Percentiles rank a stretch among this genome's conserved stretches.
Evolutionary conservation across 352 stramenopile species (phyloP).

Genomic region (Phytopythium oedochilum): DNA sequence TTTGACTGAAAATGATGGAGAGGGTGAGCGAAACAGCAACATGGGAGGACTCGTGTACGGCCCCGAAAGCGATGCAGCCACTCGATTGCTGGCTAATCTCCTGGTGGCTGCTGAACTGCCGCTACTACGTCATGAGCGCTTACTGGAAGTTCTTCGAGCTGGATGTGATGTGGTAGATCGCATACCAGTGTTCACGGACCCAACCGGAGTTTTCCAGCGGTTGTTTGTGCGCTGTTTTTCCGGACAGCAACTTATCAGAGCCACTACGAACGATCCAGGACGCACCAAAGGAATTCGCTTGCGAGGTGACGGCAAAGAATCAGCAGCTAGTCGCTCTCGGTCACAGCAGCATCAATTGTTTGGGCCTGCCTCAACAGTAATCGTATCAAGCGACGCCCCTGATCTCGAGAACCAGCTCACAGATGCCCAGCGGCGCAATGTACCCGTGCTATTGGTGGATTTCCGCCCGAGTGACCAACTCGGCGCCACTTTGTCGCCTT

Average conservation of each 20-base stretch:
- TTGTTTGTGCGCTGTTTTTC: slow-evolving; percentile 50
- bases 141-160: slow-evolving; percentile 12
- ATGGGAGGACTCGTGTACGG: background rate
- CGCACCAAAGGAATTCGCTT: background rate
- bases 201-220: slow-evolving; percentile 30
- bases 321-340: background rate
- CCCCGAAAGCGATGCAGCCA: background rate
- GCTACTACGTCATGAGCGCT: slow-evolving; percentile 15
- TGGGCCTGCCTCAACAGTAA: slow-evolving; percentile 12
- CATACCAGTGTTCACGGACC: slow-evolving; percentile 41
- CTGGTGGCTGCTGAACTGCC: slow-evolving; percentile 38
- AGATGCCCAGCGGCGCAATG: slow-evolving; percentile 17
- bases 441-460: slow-evolving; percentile 35
- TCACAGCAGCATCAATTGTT: background rate
- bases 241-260: slow-evolving; percentile 25
- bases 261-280: background rate
- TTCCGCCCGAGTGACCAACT: slow-evolving; percentile 11
- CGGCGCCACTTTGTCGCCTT: background rate
- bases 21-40: no score
- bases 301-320: no score
- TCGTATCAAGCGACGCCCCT: slow-evolving; percentile 28
- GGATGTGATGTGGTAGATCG: slow-evolving; percentile 30
- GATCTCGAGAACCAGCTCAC: slow-evolving; percentile 18
- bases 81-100: slow-evolving; percentile 3
- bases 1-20: no score